A percentile compares a stretch with the other conserved stretches of the same genome.
Conservation (phyloP, 2,329 filamentous ascomycete genomes). For the Penicillium aurantiogriseum region DNA sequence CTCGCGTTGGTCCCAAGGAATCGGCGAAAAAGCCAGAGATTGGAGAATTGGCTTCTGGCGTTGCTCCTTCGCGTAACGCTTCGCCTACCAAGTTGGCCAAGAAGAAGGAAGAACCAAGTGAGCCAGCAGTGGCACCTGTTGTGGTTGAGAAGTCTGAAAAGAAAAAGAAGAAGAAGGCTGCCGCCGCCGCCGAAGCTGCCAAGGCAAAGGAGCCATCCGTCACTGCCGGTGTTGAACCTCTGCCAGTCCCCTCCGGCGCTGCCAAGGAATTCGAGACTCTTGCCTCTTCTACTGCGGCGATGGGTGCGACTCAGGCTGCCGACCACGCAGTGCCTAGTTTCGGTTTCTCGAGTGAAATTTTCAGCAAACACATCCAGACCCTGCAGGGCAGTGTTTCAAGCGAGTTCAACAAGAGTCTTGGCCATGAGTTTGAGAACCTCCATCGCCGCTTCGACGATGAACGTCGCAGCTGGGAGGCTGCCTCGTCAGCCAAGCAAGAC, state of each 20-base stretch:
- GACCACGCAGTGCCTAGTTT: constrained; percentile 18
- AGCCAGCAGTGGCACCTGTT: constrained; percentile 22
- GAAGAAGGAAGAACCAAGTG: constrained; percentile 44
- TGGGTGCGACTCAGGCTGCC: constrained; percentile 13
- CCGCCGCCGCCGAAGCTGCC: constrained; percentile 32
- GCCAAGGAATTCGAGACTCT: constrained; percentile 13
- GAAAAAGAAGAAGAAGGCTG: constrained; percentile 65
- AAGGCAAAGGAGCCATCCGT: constrained; percentile 44
- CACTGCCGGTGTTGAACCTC: constrained; percentile 17
- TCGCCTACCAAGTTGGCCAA: constrained; percentile 43
- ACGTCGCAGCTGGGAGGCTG: constrained; percentile 61
- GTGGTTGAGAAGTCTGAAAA: constrained; percentile 62
- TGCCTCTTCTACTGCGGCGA: constrained; percentile 16
- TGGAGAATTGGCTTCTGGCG: constrained; percentile 25
- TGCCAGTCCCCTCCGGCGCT: constrained; percentile 2
- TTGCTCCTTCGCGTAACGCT: constrained; percentile 29
- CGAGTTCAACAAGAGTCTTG: constrained; percentile 49
- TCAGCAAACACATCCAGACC: constrained; percentile 61
- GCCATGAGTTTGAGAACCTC: constrained; percentile 54
- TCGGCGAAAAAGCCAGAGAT: constrained; percentile 37
- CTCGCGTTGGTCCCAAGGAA: constrained; percentile 41
- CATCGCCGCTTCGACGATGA: constrained; percentile 68
- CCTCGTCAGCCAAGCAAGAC: constrained; percentile 65
- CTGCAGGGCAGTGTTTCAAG: constrained; percentile 49
- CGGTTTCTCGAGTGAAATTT: constrained; percentile 54